These are phyloP conservation scores for Elymus sibiricus DNA, from an alignment of 176 grass and related monocot species.

Conservation along the genomic window DNA sequence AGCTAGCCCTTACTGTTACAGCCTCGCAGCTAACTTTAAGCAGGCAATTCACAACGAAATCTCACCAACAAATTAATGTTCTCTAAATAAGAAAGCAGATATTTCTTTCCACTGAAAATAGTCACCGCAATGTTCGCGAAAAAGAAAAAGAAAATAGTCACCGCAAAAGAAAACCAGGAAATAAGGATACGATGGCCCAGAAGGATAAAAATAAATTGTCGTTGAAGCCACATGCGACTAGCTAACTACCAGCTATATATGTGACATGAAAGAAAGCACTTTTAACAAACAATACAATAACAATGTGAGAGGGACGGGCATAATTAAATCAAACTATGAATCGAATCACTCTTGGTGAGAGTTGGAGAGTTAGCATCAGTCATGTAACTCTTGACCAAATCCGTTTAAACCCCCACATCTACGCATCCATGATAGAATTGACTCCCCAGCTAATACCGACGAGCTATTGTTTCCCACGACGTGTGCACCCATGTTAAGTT, in stretches of 20 bases:
- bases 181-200: background rate
- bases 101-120: background rate
- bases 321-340: constrained; percentile 30
- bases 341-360: constrained; percentile 26
- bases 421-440: constrained; percentile 20
- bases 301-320: constrained; percentile 4
- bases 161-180: background rate
- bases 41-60: constrained; percentile 21
- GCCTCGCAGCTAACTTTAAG: constrained; percentile 6
- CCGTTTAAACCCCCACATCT: background rate
- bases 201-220: constrained; percentile 24
- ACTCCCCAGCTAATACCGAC: constrained; percentile 21
- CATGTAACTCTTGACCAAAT: constrained; percentile 21
- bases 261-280: constrained; percentile 27
- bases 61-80: constrained; percentile 27
- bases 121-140: background rate
- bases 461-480: background rate
- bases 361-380: constrained; percentile 43
- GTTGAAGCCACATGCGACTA: constrained; percentile 38
- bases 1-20: constrained; percentile 2
- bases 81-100: background rate
- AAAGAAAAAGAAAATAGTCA: background rate
- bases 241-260: constrained; percentile 29
- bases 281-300: constrained; percentile 27
- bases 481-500: background rate